Conservation (phyloP, 192 early-diverging fungal genomes). For the Diversispora eburnea region DNA sequence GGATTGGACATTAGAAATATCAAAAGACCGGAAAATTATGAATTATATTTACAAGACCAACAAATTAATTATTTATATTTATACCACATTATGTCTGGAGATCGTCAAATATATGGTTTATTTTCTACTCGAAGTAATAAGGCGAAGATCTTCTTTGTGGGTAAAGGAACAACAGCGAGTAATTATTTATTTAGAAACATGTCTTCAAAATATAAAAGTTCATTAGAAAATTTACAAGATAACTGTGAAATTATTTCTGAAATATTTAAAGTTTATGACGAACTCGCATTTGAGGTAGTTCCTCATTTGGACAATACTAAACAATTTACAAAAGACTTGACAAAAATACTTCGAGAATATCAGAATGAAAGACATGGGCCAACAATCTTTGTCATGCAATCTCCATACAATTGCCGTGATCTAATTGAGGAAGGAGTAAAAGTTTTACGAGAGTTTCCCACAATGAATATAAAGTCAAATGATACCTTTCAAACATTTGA, state of each 20-base stretch:
- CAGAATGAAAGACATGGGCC: slow-evolving; percentile 60
- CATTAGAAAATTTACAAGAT: neutral
- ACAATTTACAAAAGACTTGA: slow-evolving; percentile 37
- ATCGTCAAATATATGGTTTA: slow-evolving; percentile 67
- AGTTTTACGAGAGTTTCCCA: slow-evolving; percentile 66
- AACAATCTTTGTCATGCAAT: slow-evolving; percentile 68
- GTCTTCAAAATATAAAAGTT: neutral
- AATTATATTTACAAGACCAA: slow-evolving; percentile 37
- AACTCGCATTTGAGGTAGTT: neutral
- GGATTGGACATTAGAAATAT: slow-evolving; percentile 46
- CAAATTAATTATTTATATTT: slow-evolving; percentile 66
- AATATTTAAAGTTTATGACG: neutral
- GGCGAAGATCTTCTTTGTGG: slow-evolving; percentile 74
- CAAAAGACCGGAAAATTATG: slow-evolving; percentile 27
- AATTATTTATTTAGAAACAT: neutral
- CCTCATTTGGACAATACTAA: neutral
- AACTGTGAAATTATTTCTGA: neutral
- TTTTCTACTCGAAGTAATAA: slow-evolving; percentile 55
- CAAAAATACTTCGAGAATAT: slow-evolving; percentile 57
- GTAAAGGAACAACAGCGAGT: slow-evolving; percentile 37
- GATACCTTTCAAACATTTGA: slow-evolving; percentile 79
- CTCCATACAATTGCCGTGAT: slow-evolving; percentile 42
- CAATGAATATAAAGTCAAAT: slow-evolving; percentile 61
- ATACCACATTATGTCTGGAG: slow-evolving; percentile 65
- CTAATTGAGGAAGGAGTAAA: slow-evolving; percentile 48